Percentiles rank a stretch among this genome's conserved stretches.
phyloP scores from a whole-genome alignment of 768 basidiomycete species.

The Pulveroboletus sp. region DNA sequence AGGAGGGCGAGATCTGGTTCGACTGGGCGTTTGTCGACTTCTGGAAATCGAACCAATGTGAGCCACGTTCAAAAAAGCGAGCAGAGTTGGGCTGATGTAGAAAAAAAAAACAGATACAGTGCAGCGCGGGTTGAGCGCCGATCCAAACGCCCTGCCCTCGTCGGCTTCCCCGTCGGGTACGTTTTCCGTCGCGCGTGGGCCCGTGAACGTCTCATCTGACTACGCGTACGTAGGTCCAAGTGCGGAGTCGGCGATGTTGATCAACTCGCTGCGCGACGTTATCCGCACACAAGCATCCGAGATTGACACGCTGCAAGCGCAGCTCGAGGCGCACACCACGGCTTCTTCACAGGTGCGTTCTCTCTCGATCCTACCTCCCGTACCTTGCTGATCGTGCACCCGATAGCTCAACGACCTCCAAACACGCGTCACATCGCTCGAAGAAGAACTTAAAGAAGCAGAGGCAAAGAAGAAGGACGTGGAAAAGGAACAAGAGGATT shows the following conservation, averaged over 20 bases:
- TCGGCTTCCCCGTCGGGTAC: conserved; percentile 51
- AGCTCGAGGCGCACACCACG: conserved; percentile 44
- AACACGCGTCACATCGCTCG: conserved; percentile 44
- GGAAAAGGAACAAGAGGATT: conserved; percentile 96
- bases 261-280: conserved; percentile 80
- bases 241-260: conserved; percentile 76
- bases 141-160: conserved; percentile 62
- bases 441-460: conserved; percentile 46
- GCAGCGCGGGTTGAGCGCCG: conserved; percentile 67
- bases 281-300: conserved; percentile 81
- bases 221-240: conserved; percentile 48
- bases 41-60: conserved; percentile 97
- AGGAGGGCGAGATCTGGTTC: conserved; percentile 91
- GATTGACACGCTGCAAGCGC: conserved; percentile 63
- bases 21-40: conserved; percentile 99
- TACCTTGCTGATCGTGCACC: background rate
- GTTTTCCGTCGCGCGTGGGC: conserved; percentile 12
- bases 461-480: conserved; percentile 73
- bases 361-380: background rate
- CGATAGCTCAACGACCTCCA: conserved; percentile 45
- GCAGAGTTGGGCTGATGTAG: background rate
- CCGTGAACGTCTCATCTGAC: background rate
- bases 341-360: conserved; percentile 39
- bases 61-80: conserved; percentile 22
- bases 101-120: conserved; percentile 66